phyloP scores from a whole-genome alignment of 208 protist genomes.

The Borovskyia barvae region DNA sequence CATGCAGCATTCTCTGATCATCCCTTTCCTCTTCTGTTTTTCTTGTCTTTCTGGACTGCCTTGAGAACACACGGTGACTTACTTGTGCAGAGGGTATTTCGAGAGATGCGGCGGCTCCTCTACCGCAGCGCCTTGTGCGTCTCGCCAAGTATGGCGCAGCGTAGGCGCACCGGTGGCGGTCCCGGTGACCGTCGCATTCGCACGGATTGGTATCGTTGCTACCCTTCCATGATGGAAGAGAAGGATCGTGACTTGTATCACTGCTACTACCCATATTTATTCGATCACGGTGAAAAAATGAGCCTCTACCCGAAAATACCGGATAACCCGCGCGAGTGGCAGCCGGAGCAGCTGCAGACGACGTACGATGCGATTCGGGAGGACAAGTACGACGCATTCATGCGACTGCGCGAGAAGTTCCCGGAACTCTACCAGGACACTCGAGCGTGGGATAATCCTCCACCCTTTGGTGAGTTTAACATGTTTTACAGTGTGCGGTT shows the following conservation, averaged over 20 bases:
- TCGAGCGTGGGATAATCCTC: constrained; percentile 89
- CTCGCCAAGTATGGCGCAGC: constrained; percentile 20
- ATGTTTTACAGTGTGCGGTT: constrained; percentile 93
- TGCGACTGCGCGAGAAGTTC: constrained; percentile 89
- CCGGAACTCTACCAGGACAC: constrained; percentile 93
- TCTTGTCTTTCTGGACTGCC: neutral
- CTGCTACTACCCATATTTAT: constrained; percentile 93
- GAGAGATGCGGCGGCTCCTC: constrained; percentile 20
- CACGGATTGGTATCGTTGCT: constrained; percentile 89
- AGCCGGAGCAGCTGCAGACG: constrained; percentile 89
- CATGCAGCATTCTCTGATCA: neutral
- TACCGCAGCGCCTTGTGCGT: neutral
- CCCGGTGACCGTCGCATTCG: constrained; percentile 81
- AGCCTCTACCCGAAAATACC: constrained; percentile 92
- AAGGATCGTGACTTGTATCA: constrained; percentile 93
- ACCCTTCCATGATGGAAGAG: constrained; percentile 87
- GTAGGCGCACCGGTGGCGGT: constrained; percentile 69
- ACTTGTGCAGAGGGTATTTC: neutral
- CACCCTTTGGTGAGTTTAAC: constrained; percentile 93
- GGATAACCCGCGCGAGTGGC: constrained; percentile 89
- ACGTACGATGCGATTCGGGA: constrained; percentile 94
- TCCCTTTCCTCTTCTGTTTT: neutral
- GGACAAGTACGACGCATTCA: constrained; percentile 93
- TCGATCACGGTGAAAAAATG: constrained; percentile 91
- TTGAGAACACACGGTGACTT: too few relatives aligned